These are phyloP conservation scores for Sclerotinia glacialis DNA, from an alignment of 2,329 filamentous ascomycete genomes.

Conservation along the genomic window DNA sequence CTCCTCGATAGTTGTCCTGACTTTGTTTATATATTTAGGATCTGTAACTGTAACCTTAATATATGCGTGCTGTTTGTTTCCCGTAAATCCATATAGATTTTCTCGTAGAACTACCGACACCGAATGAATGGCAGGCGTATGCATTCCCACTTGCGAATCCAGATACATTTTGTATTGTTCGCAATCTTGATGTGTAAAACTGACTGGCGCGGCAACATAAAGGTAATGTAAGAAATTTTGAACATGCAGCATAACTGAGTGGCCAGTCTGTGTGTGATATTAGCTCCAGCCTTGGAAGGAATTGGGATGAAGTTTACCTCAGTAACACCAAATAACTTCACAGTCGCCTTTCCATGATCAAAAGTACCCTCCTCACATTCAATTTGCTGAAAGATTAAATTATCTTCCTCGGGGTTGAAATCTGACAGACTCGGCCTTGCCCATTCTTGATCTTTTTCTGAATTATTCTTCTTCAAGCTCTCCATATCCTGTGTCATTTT, in stretches of 20 bases:
- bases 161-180: constrained; percentile 75
- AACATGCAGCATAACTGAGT: constrained; percentile 93
- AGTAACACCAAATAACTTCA: constrained; percentile 94
- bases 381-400: constrained; percentile 90
- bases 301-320: constrained; percentile 49
- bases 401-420: constrained; percentile 63
- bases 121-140: constrained; percentile 72
- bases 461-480: constrained; percentile 78
- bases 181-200: constrained; percentile 77
- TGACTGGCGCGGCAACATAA: constrained; percentile 82
- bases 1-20: constrained; percentile 72
- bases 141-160: constrained; percentile 72
- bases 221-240: constrained; percentile 96
- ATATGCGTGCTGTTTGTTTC: constrained; percentile 87
- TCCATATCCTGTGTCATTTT: constrained; percentile 93
- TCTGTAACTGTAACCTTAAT: constrained; percentile 92
- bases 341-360: constrained; percentile 69
- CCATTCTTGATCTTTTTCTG: constrained; percentile 94
- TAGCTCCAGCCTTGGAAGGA: constrained; percentile 22
- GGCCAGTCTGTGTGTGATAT: constrained; percentile 53
- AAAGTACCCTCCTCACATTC: constrained; percentile 88
- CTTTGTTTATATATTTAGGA: constrained; percentile 74
- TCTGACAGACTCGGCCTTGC: constrained; percentile 60
- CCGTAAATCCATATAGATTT: constrained; percentile 91
- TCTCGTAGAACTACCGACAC: constrained; percentile 81